Conservation (phyloP, 1,284 basidiomycete species). For the Sparassis latifolia region DNA sequence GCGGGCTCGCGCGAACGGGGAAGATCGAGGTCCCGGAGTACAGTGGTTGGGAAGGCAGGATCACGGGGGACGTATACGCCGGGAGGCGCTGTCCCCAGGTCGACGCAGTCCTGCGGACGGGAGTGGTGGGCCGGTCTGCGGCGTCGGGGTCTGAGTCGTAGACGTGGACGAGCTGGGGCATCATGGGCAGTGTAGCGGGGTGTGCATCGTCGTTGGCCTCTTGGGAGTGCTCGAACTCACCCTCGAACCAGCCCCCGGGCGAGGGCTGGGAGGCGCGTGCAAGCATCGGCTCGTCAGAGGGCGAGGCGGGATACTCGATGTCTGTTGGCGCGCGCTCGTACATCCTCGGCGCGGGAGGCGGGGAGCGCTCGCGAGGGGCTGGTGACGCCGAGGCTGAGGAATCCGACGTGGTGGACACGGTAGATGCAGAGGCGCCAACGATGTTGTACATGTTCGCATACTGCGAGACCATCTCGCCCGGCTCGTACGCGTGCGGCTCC, state of each 20-base stretch:
- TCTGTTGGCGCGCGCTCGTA: conserved; percentile 9
- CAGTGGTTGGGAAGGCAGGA: conserved; percentile 20
- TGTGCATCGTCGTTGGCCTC: conserved; percentile 4
- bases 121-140: no score
- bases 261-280: conserved; percentile 1
- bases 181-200: conserved; percentile 6
- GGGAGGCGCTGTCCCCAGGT: not conserved
- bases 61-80: conserved; percentile 13
- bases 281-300: not conserved
- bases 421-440: not conserved
- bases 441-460: conserved; percentile 8
- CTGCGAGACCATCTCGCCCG: conserved; percentile 4
- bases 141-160: conserved; percentile 2
- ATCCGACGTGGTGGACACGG: no score
- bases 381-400: not conserved
- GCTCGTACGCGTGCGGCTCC: not conserved
- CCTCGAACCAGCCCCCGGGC: not conserved
- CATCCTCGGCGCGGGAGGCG: conserved; percentile 3
- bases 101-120: no score
- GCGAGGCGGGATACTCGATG: conserved; percentile 4
- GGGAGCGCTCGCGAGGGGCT: conserved; percentile 2
- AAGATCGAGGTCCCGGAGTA: conserved; percentile 17
- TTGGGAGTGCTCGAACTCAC: not conserved
- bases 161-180: conserved; percentile 13
- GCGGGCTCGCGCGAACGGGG: conserved; percentile 15